Base-by-base conservation (phyloP, 2,329 filamentous ascomycete genomes). In the Pyrenochaeta sp. region DNA sequence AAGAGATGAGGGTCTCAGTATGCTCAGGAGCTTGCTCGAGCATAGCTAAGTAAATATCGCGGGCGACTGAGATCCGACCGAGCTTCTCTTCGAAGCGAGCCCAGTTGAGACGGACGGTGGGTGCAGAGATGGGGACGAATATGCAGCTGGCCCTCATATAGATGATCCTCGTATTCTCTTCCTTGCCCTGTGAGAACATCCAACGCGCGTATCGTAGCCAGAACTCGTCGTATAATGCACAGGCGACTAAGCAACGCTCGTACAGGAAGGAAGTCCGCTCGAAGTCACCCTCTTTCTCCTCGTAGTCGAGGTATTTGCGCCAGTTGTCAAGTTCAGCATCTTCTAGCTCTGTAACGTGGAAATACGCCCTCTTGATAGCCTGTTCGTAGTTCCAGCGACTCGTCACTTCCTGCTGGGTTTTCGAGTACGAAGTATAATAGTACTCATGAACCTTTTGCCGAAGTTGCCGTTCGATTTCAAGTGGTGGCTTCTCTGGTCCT, bases 171-270 rank as follows among this genome's bases (percentile, higher is more conserved):
- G 94, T 90, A 73, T 97, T 93, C 74, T 97, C 92, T 45, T 93
- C 88, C 76, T 96, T 97, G 66, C 84, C 88, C 1, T 87, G 80
- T 0, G 88, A 88, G 36, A 68, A 71, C 91, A 97, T 96, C 95
- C 95, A 99, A 40, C 94, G 85, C 15, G 91, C 92, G 78, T 97
- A 99, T n/a, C 95, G 90, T 71, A 96, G 88, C 95, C 95, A 99
- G 78, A 98, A 96, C 74, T 98, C 94, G 49, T 98, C 94, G 74
- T 99, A 97, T 66, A 96, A 90, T 15, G 95, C 94, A 71, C 92
- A 96, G 0, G 92, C 94, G 36, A 97, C 92, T 51, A 99, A 80
- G 70, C 93, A 98, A 50, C 95, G 89, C 81, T 99, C 95, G 75
- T 99, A 98, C 32, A 99, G 81, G 72, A 95, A 95, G 5, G 91